phyloP scores from a whole-genome alignment of 228 moss, liverwort and hornwort species.

The Sphagnum fallax region DNA sequence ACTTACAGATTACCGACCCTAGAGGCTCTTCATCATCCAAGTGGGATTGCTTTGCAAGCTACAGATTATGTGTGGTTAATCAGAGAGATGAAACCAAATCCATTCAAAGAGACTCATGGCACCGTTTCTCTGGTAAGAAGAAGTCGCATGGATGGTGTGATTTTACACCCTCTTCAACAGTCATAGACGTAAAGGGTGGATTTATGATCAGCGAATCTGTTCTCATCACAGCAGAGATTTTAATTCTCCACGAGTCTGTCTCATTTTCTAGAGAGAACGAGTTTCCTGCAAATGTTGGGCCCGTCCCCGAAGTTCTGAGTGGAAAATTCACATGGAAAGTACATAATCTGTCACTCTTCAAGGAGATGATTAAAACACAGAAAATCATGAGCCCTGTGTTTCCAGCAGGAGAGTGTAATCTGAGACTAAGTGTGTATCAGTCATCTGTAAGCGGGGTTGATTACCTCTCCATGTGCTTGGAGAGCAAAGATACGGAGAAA shows the following conservation, averaged over 20 bases:
- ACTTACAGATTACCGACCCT: conserved; percentile 87
- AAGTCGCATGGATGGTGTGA: conserved; percentile 97
- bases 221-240: conserved; percentile 83
- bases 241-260: conserved; percentile 82
- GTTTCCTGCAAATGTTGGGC: conserved; percentile 63
- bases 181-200: conserved; percentile 70
- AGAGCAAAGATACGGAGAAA: conserved; percentile 93
- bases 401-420: conserved; percentile 91
- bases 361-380: conserved; percentile 97
- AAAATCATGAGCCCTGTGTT: conserved; percentile 95
- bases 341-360: conserved; percentile 79
- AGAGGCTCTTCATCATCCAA: conserved; percentile 78
- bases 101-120: conserved; percentile 91
- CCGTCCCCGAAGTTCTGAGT: conserved; percentile 80
- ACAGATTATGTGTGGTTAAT: conserved; percentile 84
- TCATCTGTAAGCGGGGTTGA: conserved; percentile 88
- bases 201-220: conserved; percentile 71
- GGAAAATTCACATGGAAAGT: conserved; percentile 99
- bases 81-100: conserved; percentile 80
- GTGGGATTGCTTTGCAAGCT: conserved; percentile 95
- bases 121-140: conserved; percentile 87
- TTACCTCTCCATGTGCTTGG: conserved; percentile 91
- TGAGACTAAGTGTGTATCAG: conserved; percentile 87
- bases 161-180: conserved; percentile 75
- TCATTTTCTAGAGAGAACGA: conserved; percentile 92